Evolutionary conservation across 257 asterid genomes (phyloP).

Genomic region (Oldenlandia corymbosa): DNA sequence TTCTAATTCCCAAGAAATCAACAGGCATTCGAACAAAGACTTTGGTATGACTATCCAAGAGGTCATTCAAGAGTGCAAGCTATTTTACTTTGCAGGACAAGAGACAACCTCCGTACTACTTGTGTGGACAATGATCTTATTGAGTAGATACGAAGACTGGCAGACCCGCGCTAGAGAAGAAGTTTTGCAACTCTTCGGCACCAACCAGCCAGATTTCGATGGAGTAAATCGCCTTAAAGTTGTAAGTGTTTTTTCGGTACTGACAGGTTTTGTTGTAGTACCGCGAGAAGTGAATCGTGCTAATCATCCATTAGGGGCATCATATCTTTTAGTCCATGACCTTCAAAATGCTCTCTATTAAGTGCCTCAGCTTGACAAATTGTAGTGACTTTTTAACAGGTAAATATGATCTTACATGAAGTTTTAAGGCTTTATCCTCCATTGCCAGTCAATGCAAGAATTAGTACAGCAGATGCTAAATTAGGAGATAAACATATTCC

Average conservation of each 20-base stretch:
- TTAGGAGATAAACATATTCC: slow-evolving; percentile 14
- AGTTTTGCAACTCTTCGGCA: slow-evolving; percentile 16
- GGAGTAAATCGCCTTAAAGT: slow-evolving; percentile 21
- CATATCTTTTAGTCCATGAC: no score
- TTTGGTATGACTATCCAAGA: slow-evolving; percentile 15
- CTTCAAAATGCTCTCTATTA: no score
- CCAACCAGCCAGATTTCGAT: slow-evolving; percentile 12
- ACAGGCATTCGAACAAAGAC: slow-evolving; percentile 3
- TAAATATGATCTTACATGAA: slow-evolving; percentile 26
- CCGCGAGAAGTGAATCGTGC: no score
- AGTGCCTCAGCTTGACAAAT: no score
- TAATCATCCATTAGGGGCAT: no score
- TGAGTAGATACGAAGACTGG: slow-evolving; percentile 23
- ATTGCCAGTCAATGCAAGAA: background rate
- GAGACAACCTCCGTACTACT: slow-evolving; percentile 23
- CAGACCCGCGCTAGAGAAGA: slow-evolving; percentile 30
- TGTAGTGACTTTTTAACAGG: no score
- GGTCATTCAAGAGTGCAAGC: slow-evolving; percentile 26
- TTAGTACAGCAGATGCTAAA: background rate
- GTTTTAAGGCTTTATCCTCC: slow-evolving; percentile 11
- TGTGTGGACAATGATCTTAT: slow-evolving; percentile 29
- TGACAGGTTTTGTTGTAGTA: no score
- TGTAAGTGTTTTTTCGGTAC: no score
- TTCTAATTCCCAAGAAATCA: slow-evolving; percentile 19
- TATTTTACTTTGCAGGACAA: slow-evolving; percentile 32